These are phyloP conservation scores for Sarocladiaceae sp. DNA, from an alignment of 2,329 filamentous ascomycete genomes.

Conservation along the genomic window DNA sequence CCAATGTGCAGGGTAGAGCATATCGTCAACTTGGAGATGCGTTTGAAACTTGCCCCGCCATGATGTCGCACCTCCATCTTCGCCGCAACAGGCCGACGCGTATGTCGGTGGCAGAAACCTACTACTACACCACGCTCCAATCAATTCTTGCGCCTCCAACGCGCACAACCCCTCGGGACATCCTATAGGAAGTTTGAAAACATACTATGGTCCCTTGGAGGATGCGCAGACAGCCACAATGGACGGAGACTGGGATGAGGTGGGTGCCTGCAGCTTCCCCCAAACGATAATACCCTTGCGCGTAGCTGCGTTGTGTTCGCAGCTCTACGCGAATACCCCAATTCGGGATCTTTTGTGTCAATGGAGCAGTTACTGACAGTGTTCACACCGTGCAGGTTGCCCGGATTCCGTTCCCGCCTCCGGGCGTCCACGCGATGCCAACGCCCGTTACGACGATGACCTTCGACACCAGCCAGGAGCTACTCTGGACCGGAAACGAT, in stretches of 20 bases:
- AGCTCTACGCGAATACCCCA: not conserved
- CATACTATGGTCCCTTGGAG: slow-evolving; percentile 29
- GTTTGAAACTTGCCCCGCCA: slow-evolving; percentile 2
- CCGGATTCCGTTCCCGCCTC: slow-evolving; percentile 76
- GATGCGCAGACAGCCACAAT: slow-evolving; percentile 42
- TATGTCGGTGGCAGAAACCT: not conserved
- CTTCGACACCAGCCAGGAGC: slow-evolving; percentile 85
- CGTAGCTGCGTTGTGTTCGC: not conserved
- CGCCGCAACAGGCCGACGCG: not conserved
- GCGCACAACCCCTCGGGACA: not conserved
- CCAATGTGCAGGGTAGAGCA: not conserved
- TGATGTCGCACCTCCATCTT: slow-evolving; percentile 2
- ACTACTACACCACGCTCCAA: not conserved
- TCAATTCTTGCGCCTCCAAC: not conserved
- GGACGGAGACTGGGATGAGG: slow-evolving; percentile 68
- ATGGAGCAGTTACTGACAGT: slow-evolving; percentile 9
- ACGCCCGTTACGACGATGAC: slow-evolving; percentile 75
- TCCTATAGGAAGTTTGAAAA: not conserved
- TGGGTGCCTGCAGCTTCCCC: slow-evolving; percentile 29
- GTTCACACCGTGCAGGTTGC: slow-evolving; percentile 53
- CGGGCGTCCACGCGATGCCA: slow-evolving; percentile 64
- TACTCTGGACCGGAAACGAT: slow-evolving; percentile 91
- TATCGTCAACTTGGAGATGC: not conserved
- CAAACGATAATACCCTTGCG: not conserved
- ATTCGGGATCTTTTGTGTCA: not conserved